Evolutionary conservation across 192 early-diverging fungal genomes (phyloP), one percentile per base, ranked within the genome.

Genomic region (Coemansia sp.): DNA sequence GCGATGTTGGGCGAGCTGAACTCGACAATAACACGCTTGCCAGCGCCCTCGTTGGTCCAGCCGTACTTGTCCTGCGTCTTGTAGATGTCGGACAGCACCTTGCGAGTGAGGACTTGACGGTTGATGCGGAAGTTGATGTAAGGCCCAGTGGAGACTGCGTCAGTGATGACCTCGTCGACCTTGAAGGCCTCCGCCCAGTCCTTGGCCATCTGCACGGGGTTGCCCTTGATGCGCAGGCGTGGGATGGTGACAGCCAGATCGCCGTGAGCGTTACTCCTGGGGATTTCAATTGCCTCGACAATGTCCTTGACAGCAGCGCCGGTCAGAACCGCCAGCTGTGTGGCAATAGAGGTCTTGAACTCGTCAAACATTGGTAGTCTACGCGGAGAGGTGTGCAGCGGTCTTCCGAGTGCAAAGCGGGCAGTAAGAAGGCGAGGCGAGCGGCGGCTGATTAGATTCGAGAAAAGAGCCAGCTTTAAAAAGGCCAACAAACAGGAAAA

Each of bases 1-100:
- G 97, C 97, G 67, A 99, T 95, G 79, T 99, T 98, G 68, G 97
- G 97, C 67, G 90, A 92, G 71, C 87, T 89, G 80, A 89, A 99
- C 75, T 99, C 97, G 66, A 97, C 88, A 62, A 99, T 75, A 33
- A 86, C 89, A 56, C 85, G 88, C 83, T 94, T 95, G 60, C 91
- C 85, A 0, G 74, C 69, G 63, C 90, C 89, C 3, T 77, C 68
- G 58, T 83, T 84, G 68, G 90, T 91, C 72, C 65, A 66, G 51
- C 92, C 92, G 63, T 85, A 93, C 42, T 74, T 69, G 35, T 85
- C 79, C 36, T 84, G 83, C 5, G 69, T 69, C 3, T 77, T 46
- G 65, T 79, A 82, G 26, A 91, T 85, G 60, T 84, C 67, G 9
- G 71, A 66, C 63, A 92, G 73, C 33, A 91, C 74, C 8, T 76